Conservation (phyloP, 78 protist species). For the Protostelium mycophagum region DNA sequence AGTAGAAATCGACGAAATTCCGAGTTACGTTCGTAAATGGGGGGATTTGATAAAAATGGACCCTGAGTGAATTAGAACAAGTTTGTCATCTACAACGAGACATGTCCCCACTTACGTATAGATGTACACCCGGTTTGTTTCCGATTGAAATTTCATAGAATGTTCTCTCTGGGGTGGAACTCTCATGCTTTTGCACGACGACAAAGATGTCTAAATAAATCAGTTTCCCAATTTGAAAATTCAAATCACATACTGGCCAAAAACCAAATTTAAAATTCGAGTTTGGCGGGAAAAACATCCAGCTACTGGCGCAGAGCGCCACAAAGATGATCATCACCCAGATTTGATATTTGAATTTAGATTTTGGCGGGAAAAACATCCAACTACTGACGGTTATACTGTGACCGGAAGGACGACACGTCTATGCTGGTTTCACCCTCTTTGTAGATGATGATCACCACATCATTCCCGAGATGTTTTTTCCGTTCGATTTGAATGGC, state of each 20-base stretch:
- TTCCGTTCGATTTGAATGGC: slow-evolving; percentile 65
- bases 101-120: not conserved
- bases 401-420: not conserved
- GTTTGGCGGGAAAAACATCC: no score
- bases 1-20: not conserved
- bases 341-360: no score
- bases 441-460: slow-evolving; percentile 55
- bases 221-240: no score
- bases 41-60: not conserved
- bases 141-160: not conserved
- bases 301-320: no score
- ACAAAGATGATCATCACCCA: no score
- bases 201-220: not conserved
- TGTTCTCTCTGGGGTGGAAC: not conserved
- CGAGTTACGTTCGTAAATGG: not conserved
- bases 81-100: no score
- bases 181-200: not conserved
- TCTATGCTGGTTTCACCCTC: slow-evolving; percentile 26
- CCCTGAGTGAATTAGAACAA: not conserved
- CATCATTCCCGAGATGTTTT: slow-evolving; percentile 73
- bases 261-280: not conserved
- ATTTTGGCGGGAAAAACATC: no score
- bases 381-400: not conserved
- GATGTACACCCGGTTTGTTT: not conserved
- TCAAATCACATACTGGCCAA: not conserved